Evolutionary conservation across 768 basidiomycete genomes (phyloP).

Genomic region (Boletus sp.): DNA sequence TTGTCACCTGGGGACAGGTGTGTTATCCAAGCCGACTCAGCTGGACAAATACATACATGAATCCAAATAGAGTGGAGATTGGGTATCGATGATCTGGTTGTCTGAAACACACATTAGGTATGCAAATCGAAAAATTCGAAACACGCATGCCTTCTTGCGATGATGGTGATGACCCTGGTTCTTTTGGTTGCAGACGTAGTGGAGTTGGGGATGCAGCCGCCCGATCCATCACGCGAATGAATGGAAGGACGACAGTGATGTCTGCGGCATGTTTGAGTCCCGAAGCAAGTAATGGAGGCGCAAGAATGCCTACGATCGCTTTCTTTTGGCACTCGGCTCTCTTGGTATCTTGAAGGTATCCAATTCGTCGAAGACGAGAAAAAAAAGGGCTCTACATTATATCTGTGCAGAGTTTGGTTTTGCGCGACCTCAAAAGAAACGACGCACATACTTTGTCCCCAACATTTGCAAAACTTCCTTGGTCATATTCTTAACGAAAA

Average conservation of each 20-base stretch:
- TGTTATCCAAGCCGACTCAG: neutral
- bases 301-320: conserved; percentile 52
- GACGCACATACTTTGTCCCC: conserved; percentile 44
- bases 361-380: conserved; percentile 62
- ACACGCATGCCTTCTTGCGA: conserved; percentile 6
- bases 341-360: conserved; percentile 66
- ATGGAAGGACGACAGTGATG: conserved; percentile 53
- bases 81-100: conserved; percentile 46
- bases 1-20: conserved; percentile 12
- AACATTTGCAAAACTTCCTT: conserved; percentile 53
- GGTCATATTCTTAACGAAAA: conserved; percentile 51
- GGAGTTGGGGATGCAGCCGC: neutral
- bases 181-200: neutral
- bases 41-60: conserved; percentile 26
- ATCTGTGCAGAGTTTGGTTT: conserved; percentile 28
- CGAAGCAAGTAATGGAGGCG: conserved; percentile 15
- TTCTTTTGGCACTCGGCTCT: conserved; percentile 35
- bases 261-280: conserved; percentile 33
- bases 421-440: neutral
- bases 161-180: neutral
- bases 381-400: conserved; percentile 60
- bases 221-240: conserved; percentile 39
- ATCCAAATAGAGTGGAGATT: conserved; percentile 40
- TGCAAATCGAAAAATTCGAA: neutral
- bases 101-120: conserved; percentile 10